These are phyloP conservation scores for Eucalyptus marginata DNA, from an alignment of 345 rosid genomes.

Conservation along the genomic window DNA sequence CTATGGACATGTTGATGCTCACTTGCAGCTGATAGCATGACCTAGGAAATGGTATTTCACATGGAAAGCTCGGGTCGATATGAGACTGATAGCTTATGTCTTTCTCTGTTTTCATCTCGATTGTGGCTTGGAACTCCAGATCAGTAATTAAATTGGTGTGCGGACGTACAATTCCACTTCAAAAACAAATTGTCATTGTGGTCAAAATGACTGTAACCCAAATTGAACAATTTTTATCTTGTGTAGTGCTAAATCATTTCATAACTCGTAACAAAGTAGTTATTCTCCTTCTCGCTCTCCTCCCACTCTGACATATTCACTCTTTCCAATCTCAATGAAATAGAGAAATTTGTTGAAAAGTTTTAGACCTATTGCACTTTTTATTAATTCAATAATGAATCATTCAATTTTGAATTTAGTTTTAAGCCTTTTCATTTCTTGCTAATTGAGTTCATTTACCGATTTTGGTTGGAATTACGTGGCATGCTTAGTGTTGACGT, in stretches of 20 bases:
- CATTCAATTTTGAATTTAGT: no score
- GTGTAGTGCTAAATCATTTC: neutral
- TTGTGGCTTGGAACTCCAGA: neutral
- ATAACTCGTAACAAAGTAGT: neutral
- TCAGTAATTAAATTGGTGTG: neutral
- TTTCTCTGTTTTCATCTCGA: neutral
- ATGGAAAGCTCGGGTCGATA: neutral
- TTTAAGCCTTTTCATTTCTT: no score
- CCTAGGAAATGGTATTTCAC: neutral
- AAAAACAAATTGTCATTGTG: neutral
- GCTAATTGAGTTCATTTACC: no score
- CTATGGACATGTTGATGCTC: neutral
- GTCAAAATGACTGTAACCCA: neutral
- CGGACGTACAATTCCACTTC: neutral
- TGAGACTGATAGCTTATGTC: neutral
- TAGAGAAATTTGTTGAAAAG: no score
- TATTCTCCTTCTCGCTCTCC: neutral
- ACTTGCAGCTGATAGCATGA: neutral
- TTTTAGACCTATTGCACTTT: rapidly evolving
- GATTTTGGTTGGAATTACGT: no score
- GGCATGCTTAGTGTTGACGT: rapidly evolving
- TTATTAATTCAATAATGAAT: no score
- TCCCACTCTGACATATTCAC: no score
- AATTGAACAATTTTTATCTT: neutral
- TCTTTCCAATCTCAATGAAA: no score